Evolutionary conservation across 2,329 filamentous ascomycete genomes (phyloP).

Genomic region (Leptographium flavum): DNA sequence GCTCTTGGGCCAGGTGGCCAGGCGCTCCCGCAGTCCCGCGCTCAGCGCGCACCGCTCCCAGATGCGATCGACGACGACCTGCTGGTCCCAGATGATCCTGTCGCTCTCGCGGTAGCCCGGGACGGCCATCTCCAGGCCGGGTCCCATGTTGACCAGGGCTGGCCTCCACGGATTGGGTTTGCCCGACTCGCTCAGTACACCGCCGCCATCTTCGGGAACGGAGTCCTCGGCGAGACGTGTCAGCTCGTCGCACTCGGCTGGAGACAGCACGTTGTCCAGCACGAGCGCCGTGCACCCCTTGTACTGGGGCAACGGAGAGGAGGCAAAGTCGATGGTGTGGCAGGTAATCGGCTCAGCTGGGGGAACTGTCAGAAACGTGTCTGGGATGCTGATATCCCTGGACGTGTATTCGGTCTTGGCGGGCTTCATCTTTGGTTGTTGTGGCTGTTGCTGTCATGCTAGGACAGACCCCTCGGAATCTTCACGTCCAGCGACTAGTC

Average conservation of each 20-base stretch:
- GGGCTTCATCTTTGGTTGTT: not conserved
- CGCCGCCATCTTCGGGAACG: constrained; percentile 22
- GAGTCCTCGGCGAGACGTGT: constrained; percentile 35
- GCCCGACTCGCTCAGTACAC: too few species aligned
- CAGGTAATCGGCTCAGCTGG: constrained; percentile 31
- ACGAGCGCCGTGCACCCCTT: constrained; percentile 41
- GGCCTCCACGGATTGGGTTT: constrained; percentile 40
- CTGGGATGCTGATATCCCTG: constrained; percentile 24
- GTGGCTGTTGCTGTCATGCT: too few species aligned
- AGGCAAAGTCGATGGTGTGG: constrained; percentile 37
- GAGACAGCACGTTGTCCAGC: constrained; percentile 47
- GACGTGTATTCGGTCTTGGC: constrained; percentile 11
- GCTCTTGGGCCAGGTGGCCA: constrained; percentile 20
- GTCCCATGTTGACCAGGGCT: constrained; percentile 54
- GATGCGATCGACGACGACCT: constrained; percentile 45
- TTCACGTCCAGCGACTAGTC: too few species aligned
- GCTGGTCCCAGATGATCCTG: constrained; percentile 62
- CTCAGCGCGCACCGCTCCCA: constrained; percentile 41
- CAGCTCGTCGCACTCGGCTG: constrained; percentile 47
- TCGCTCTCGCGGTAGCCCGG: constrained; percentile 52
- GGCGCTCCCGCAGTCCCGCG: constrained; percentile 24
- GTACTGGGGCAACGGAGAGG: constrained; percentile 36
- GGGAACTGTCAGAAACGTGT: constrained; percentile 27
- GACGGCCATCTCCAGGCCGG: constrained; percentile 41
- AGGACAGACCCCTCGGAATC: too few species aligned